Conservation (phyloP, 2,329 filamentous ascomycete genomes). For the Aureobasidium sp. region DNA sequence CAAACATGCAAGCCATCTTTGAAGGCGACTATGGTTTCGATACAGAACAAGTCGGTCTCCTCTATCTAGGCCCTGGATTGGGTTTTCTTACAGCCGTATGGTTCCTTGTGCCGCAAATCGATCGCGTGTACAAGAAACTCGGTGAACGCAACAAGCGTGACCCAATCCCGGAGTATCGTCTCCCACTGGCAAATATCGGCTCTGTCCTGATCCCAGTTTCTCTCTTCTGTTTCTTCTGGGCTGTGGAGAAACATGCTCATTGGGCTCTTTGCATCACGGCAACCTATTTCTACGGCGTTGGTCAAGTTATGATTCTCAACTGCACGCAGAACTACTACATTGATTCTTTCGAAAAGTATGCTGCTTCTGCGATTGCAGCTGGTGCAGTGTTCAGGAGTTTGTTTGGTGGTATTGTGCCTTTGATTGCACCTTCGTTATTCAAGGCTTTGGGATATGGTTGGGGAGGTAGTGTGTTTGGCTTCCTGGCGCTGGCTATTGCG, state of each 20-base stretch:
- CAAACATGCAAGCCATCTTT: constrained; percentile 44
- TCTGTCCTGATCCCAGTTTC: constrained; percentile 37
- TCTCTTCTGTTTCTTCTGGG: constrained; percentile 41
- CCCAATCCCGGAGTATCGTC: constrained; percentile 37
- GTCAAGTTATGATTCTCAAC: constrained; percentile 48
- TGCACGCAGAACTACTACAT: constrained; percentile 51
- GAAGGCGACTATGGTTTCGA: constrained; percentile 37
- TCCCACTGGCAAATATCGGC: constrained; percentile 42
- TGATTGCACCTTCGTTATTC: constrained; percentile 40
- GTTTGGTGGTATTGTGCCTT: constrained; percentile 41
- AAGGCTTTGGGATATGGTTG: constrained; percentile 43
- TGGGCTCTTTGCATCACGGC: constrained; percentile 37
- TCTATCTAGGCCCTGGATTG: constrained; percentile 40
- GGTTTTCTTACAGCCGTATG: constrained; percentile 40
- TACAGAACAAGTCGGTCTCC: constrained; percentile 40
- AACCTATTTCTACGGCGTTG: constrained; percentile 45
- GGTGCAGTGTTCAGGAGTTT: constrained; percentile 42
- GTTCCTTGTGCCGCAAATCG: constrained; percentile 42
- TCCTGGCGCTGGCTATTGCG: constrained; percentile 39
- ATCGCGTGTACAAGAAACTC: constrained; percentile 41
- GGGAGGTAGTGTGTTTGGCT: constrained; percentile 45
- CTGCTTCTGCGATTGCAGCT: constrained; percentile 45
- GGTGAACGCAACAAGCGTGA: constrained; percentile 35
- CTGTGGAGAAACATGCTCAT: constrained; percentile 34
- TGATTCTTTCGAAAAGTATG: constrained; percentile 45